Conservation (phyloP, 139 green algal species). For the Chlamydomonas incerta region DNA sequence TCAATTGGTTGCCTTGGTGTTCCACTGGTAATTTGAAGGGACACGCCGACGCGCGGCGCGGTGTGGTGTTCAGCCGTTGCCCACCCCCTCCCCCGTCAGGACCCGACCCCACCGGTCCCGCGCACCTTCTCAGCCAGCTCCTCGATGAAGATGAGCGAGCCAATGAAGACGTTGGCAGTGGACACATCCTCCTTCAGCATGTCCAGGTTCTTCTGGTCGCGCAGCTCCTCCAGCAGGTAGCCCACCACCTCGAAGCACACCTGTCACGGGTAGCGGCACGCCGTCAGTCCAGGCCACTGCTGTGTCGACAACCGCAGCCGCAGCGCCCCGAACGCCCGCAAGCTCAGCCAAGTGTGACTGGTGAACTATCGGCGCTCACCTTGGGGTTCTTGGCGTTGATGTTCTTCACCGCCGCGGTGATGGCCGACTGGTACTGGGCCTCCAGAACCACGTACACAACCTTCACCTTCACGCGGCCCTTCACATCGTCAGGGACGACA, state of each 20-base stretch:
- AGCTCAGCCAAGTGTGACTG: too few relatives aligned
- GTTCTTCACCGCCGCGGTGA: conserved; percentile 87
- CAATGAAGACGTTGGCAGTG: conserved; percentile 98
- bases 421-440: conserved; percentile 96
- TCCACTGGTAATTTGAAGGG: too few relatives aligned
- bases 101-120: too few relatives aligned
- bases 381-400: conserved; percentile 92
- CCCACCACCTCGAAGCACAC: conserved; percentile 97
- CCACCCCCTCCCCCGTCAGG: too few relatives aligned
- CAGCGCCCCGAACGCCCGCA: too few relatives aligned
- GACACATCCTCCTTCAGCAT: conserved; percentile 91
- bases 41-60: too few relatives aligned
- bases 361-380: conserved; percentile 26
- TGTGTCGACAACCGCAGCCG: too few relatives aligned
- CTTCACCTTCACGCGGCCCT: conserved; percentile 83
- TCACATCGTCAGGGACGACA: conserved; percentile 74
- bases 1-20: too few relatives aligned
- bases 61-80: too few relatives aligned
- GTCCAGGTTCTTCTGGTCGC: conserved; percentile 90
- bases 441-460: conserved; percentile 99
- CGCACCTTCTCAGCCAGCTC: conserved; percentile 97
- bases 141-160: conserved; percentile 99
- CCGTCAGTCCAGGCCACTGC: too few relatives aligned
- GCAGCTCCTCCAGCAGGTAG: conserved; percentile 98
- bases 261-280: conserved; percentile 25